Base-by-base conservation (phyloP, 2,329 filamentous ascomycete genomes). In the Gremmenia infestans region DNA sequence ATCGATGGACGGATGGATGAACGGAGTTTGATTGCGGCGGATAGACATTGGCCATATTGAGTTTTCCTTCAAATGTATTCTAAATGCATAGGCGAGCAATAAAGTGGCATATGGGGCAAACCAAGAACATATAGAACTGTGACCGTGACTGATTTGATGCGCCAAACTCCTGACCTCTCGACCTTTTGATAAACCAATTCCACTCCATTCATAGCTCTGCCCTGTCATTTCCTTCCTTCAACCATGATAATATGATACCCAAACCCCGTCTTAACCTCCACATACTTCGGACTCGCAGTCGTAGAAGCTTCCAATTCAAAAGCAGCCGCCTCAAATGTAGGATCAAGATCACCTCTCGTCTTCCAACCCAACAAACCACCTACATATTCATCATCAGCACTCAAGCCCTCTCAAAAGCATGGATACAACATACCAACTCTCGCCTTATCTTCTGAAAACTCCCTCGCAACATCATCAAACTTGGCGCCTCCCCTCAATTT, bases 201-300 rank as follows among this genome's bases (percentile, higher is more conserved):
- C 15, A 53, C 52, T 53, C 48, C 23, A 19, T 9, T 39, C 35
- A 40, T 15, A 46, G 28, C 28, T 8, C 28, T 32, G 28, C 9
- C 28, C 8, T 11, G 28, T 63, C 52, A 71, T 55, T 70, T 71
- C 39, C 69, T 64, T 15, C 68, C 69, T 37, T 71, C 69, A 9
- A 91, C 88, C 84, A 91, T 90, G 62, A 92, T 82, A 61, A 92
- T 83, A 70, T 92, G 88, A 74, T 91, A 91, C 0, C 88, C 89
- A 72, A 88, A 86, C 1, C 76, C 78, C 1, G 88, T 91, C 77
- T 89, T 91, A 22, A 79, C 85, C 73, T 91, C 86, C 1, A 76
- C 87, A 67, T 81, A 80, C 67, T 84, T 86, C 1, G 88, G 86
- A 56, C 73, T 84, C 12, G 70, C 75, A 12, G 83, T 85, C 8